These are phyloP conservation scores for Monosporascus sp. DNA, from an alignment of 2,329 filamentous ascomycete species.

Conservation along the genomic window DNA sequence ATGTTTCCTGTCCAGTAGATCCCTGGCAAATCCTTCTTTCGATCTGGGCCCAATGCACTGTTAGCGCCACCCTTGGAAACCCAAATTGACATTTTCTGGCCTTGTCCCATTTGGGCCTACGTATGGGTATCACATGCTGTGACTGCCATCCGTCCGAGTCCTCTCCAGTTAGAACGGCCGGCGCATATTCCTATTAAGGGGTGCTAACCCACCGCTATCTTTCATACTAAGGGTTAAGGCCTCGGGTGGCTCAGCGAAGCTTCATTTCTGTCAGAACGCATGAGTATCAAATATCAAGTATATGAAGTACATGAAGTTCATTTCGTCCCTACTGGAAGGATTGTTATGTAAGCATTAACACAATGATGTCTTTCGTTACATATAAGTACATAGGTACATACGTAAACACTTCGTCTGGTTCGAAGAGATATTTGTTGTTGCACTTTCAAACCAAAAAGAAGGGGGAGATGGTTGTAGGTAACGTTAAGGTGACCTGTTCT, in stretches of 20 bases:
- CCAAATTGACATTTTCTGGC: not conserved
- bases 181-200: not conserved
- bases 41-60: not conserved
- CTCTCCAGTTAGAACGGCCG: not conserved
- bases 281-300: too few species aligned
- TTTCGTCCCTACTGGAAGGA: too few species aligned
- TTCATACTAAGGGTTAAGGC: not conserved
- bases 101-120: not conserved
- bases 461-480: too few species aligned
- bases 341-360: too few species aligned
- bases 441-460: too few species aligned
- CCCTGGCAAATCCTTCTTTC: not conserved
- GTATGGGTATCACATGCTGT: not conserved
- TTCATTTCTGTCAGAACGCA: too few species aligned
- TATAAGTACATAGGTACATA: too few species aligned
- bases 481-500: too few species aligned
- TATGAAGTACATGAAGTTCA: too few species aligned
- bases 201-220: not conserved
- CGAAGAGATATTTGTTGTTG: too few species aligned
- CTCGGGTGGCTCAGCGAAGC: not conserved
- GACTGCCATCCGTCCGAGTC: not conserved
- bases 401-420: too few species aligned
- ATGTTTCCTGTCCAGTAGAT: not conserved
- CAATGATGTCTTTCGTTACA: too few species aligned
- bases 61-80: not conserved